Base-by-base conservation (phyloP, 495 filamentous ascomycete genomes). In the Pyrenula massariospora region DNA sequence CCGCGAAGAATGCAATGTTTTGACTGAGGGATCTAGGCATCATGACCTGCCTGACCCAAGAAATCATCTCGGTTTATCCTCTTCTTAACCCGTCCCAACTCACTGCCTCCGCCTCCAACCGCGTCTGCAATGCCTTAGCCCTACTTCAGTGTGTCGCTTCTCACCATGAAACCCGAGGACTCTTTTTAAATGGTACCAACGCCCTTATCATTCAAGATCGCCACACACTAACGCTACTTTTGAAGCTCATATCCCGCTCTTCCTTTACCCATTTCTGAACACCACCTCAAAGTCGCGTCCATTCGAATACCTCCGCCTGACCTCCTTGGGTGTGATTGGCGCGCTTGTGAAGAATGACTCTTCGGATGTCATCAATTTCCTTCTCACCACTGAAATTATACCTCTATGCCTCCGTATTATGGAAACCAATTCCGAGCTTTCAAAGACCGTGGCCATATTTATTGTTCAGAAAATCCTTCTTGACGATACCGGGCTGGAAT, bases 381-480 rank as follows among this genome's bases (percentile, higher is more conserved):
- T 99, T 24, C 81, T 99, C 12, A 97, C 94, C 2, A 99, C 93
- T 25, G 93, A 99, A 70, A 99, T 99, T 62, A 99, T 99, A 55
- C 93, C 93, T 3, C 81, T 99, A 2, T 99, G 93, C 66, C 88
- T 99, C 23, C 84, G 93, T 25, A 97, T 99, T 65, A 99, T 99
- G 93, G 93, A 99, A 75, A 99, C 93, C 0, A 94, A 94, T 25
- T 97, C 93, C 0, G 93, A 99, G 67, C 77, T 99, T 50, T 96
- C 91, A 77, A 99, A 98, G 75, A 99, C 93, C 1, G 93, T 99
- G 10, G 93, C 93, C 36, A 99, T 99, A 59, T 99, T 99, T 74
- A 99, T 99, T 64, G 93, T 99, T n/a, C 93, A 99, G 74, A 99
- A 99, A 73, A 99, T 99, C 31, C 73, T 99, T 47, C 78, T 99